Percentiles rank a stretch among this genome's conserved stretches.
Evolutionary conservation across 345 rosid species (phyloP).

Genomic region (Salix brachista): DNA sequence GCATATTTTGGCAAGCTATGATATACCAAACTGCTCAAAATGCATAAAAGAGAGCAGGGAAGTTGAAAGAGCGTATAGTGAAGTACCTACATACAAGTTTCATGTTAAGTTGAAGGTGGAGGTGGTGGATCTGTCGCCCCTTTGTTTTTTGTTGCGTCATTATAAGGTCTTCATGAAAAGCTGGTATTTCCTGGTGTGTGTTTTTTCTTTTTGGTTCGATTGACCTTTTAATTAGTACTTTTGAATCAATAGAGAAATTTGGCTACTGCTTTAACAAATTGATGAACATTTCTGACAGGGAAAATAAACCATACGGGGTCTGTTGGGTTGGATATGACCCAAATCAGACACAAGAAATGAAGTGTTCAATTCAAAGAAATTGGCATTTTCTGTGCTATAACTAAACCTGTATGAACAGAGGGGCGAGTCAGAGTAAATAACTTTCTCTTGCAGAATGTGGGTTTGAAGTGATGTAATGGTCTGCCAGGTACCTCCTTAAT

Average conservation of each 20-base stretch:
- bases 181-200: constrained; percentile 26
- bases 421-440: neutral
- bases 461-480: neutral
- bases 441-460: no score
- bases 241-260: neutral
- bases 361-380: neutral
- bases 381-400: neutral
- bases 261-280: neutral
- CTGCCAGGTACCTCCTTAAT: constrained; percentile 27
- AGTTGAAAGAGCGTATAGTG: constrained; percentile 31
- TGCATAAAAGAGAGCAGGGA: constrained; percentile 5
- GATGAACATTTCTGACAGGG: neutral
- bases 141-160: constrained; percentile 31
- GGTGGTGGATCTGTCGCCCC: constrained; percentile 36
- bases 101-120: constrained; percentile 27
- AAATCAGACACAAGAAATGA: neutral
- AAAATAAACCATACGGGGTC: neutral
- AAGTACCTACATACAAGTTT: constrained; percentile 43
- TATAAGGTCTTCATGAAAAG: constrained; percentile 39
- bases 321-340: neutral
- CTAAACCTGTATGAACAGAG: neutral
- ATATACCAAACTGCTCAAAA: constrained; percentile 22
- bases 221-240: neutral
- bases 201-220: neutral
- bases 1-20: constrained; percentile 44